Percentiles rank a stretch among this genome's conserved stretches.
Evolutionary conservation across 1,284 basidiomycete species (phyloP).

Genomic region (Trichosporon sp.): DNA sequence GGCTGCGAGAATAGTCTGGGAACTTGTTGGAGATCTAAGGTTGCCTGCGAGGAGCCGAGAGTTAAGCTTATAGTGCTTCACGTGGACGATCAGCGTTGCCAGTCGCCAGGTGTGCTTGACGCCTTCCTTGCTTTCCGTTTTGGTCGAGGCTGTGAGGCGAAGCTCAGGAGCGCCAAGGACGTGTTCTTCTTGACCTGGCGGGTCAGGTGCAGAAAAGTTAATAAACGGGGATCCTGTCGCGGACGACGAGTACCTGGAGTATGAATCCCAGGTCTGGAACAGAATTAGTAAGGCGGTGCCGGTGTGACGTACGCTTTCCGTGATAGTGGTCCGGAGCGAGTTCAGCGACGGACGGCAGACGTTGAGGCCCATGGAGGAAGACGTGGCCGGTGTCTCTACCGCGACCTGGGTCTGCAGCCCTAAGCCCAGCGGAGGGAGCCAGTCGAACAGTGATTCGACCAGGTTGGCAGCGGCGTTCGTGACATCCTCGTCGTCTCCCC

Average conservation of each 20-base stretch:
- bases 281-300: neutral
- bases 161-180: neutral
- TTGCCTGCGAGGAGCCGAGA: neutral
- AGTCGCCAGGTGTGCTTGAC: neutral
- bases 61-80: constrained; percentile 11
- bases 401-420: neutral
- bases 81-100: constrained; percentile 1
- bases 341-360: constrained; percentile 2
- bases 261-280: constrained; percentile 5
- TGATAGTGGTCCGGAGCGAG: neutral
- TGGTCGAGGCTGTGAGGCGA: constrained; percentile 1
- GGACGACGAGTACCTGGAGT: neutral
- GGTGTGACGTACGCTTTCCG: neutral
- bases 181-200: neutral
- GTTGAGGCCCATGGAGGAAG: neutral
- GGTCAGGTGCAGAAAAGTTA: constrained; percentile 7
- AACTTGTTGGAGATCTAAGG: neutral
- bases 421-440: neutral
- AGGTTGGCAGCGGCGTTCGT: neutral
- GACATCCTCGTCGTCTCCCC: neutral
- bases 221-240: neutral
- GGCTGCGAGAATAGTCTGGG: neutral
- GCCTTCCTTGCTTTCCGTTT: neutral
- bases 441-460: neutral
- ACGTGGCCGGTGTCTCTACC: neutral